Conservation (phyloP, 345 rosid species). For the Salix purpurea region DNA sequence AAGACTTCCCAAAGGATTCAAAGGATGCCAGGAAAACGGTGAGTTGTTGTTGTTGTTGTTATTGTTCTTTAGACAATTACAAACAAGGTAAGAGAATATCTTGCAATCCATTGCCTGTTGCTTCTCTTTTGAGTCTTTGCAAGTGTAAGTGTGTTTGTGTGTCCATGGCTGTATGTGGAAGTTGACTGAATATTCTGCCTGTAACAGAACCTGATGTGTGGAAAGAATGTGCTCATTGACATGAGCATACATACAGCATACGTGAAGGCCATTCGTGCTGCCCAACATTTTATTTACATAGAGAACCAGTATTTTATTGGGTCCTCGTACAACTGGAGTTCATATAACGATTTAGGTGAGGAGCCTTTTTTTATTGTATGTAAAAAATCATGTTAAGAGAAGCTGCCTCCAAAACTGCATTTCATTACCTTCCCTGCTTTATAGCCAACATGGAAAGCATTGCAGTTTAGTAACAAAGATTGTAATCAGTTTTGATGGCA, state of each 20-base stretch:
- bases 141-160: not conserved
- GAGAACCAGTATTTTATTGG: constrained; percentile 98
- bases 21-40: constrained; percentile 70
- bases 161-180: not conserved
- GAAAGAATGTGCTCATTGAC: constrained; percentile 91
- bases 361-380: not conserved
- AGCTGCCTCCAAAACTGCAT: not conserved
- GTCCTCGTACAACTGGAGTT: constrained; percentile 83
- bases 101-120: not conserved
- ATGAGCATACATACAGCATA: constrained; percentile 99
- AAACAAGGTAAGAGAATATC: not conserved
- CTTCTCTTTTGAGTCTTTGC: not conserved
- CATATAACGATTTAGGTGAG: constrained; percentile 69
- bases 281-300: constrained; percentile 90
- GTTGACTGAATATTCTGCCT: constrained; percentile 25
- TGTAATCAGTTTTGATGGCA: not conserved
- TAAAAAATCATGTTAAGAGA: not conserved
- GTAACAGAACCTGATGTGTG: constrained; percentile 77
- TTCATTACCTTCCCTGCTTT: not conserved
- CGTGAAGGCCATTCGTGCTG: constrained; percentile 93
- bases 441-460: not conserved
- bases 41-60: constrained; percentile 9
- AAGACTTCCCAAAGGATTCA: constrained; percentile 87
- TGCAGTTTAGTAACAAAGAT: not conserved
- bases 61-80: not conserved